These are phyloP conservation scores for Coffea eugenioides DNA, from an alignment of 257 asterid species.

Conservation along the genomic window DNA sequence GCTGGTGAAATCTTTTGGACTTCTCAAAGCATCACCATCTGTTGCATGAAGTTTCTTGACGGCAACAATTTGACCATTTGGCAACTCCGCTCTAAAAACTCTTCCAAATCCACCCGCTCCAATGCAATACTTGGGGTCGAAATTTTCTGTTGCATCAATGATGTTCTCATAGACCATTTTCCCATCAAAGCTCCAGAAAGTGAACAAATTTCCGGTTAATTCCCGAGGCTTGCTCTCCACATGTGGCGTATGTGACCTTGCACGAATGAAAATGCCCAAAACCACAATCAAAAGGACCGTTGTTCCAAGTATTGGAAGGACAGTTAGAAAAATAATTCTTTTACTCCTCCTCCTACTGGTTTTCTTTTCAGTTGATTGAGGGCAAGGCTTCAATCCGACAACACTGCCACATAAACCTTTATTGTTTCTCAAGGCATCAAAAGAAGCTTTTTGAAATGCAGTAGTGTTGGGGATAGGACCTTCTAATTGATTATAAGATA, in stretches of 20 bases:
- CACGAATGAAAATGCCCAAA: conserved; percentile 3
- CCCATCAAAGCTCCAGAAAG: neutral
- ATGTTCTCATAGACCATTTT: too few relatives aligned
- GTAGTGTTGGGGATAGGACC: too few relatives aligned
- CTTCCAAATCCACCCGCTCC: conserved; percentile 33
- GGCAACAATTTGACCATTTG: conserved; percentile 28
- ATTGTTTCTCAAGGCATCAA: too few relatives aligned
- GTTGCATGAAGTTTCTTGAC: conserved; percentile 27
- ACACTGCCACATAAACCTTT: too few relatives aligned
- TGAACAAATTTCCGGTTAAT: conserved; percentile 5
- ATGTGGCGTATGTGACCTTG: neutral
- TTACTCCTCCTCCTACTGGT: neutral
- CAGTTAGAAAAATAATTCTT: neutral
- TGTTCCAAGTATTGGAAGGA: conserved; percentile 8
- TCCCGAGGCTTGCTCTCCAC: neutral
- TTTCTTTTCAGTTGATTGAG: too few relatives aligned
- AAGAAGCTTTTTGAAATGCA: too few relatives aligned
- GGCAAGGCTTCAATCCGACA: too few relatives aligned
- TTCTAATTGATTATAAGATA: too few relatives aligned
- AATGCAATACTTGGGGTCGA: conserved; percentile 7
- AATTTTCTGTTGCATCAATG: too few relatives aligned
- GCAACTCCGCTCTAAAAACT: conserved; percentile 28
- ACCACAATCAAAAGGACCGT: conserved; percentile 14
- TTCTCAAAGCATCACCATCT: neutral
- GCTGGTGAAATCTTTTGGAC: conserved; percentile 15